Conservation (phyloP, 331 rosid genomes). For the Erythrophleum ivorense region DNA sequence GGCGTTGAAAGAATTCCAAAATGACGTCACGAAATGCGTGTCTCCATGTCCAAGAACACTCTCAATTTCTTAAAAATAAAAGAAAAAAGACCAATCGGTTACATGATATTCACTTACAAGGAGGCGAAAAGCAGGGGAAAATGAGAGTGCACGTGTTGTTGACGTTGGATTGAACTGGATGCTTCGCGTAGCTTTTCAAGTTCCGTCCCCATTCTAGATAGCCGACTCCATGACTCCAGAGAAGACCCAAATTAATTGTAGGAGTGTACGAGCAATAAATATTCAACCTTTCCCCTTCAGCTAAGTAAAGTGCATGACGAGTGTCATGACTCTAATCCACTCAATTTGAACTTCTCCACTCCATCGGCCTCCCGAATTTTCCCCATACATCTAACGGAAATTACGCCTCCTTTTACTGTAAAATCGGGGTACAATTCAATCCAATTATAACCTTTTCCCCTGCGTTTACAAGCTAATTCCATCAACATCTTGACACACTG, state of each 20-base stretch:
- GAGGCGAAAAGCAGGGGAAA: background rate
- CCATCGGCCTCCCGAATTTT: background rate
- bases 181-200: constrained; percentile 40
- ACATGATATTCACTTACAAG: background rate
- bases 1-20: background rate
- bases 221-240: background rate
- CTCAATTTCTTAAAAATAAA: background rate
- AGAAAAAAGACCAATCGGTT: background rate
- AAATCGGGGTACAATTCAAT: background rate
- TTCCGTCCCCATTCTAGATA: background rate
- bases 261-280: background rate
- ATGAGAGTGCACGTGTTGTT: constrained; percentile 36
- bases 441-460: background rate
- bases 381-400: background rate
- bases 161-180: constrained; percentile 8
- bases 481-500: background rate
- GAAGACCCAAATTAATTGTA: background rate
- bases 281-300: background rate
- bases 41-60: background rate
- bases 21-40: background rate
- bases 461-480: background rate
- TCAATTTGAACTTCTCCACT: background rate
- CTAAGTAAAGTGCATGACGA: background rate
- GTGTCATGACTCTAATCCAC: background rate
- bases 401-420: background rate